phyloP scores from a whole-genome alignment of 805 yeast species.

The Metschnikowia corniflorae region DNA sequence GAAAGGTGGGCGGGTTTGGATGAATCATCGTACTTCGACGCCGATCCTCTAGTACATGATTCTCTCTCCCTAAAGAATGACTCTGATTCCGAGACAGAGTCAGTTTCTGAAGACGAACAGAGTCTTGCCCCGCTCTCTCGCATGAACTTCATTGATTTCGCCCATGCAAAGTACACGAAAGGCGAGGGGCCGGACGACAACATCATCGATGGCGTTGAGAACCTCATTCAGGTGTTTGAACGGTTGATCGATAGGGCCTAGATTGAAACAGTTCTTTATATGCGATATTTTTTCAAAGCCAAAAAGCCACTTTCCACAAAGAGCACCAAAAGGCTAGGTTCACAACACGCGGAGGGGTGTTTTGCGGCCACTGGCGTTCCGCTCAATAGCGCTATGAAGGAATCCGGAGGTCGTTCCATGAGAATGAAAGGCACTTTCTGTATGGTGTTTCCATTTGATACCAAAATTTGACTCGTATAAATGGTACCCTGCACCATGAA shows the following conservation, averaged over 20 bases:
- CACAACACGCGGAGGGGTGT: too few relatives aligned
- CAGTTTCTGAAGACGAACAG: conserved; percentile 14
- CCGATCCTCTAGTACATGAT: conserved; percentile 26
- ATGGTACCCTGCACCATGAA: too few relatives aligned
- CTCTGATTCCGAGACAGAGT: conserved; percentile 26
- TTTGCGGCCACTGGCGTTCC: too few relatives aligned
- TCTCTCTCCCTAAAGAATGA: conserved; percentile 13
- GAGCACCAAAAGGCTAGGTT: too few relatives aligned
- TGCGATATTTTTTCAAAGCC: too few relatives aligned
- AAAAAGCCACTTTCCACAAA: too few relatives aligned
- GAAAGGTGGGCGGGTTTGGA: conserved; percentile 43
- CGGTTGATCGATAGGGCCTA: conserved; percentile 10
- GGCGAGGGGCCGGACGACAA: conserved; percentile 72
- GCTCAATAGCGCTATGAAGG: too few relatives aligned
- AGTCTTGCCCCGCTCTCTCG: conserved; percentile 19
- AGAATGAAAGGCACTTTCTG: too few relatives aligned
- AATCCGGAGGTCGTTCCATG: too few relatives aligned
- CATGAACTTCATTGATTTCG: conserved; percentile 80
- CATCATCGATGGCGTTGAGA: conserved; percentile 65
- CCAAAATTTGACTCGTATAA: too few relatives aligned
- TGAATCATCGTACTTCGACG: conserved; percentile 12
- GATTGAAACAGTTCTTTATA: too few relatives aligned
- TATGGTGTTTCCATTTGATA: too few relatives aligned
- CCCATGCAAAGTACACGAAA: conserved; percentile 67
- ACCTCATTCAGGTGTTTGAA: conserved; percentile 46